A percentile compares a stretch with the other conserved stretches of the same genome.
These are phyloP conservation scores for Bruguiera parviflora DNA, from an alignment of 345 rosid species.

Conservation along the genomic window DNA sequence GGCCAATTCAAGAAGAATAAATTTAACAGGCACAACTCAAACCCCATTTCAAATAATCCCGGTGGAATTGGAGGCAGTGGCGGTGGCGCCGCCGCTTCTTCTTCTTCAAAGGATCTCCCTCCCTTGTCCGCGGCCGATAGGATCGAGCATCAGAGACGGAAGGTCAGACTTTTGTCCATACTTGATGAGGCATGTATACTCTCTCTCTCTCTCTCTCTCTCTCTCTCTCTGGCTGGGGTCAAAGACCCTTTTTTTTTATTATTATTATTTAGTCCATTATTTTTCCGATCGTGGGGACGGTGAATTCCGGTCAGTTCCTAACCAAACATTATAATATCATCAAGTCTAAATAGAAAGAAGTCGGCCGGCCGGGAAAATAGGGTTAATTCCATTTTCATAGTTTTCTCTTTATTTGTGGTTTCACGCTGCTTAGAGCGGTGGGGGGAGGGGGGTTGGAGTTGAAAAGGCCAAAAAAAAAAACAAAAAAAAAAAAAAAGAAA, in stretches of 20 bases:
- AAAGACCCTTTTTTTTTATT: conserved; percentile 17
- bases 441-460: conserved; percentile 17
- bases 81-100: conserved; percentile 31
- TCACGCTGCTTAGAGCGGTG: conserved; percentile 26
- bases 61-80: conserved; percentile 26
- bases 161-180: conserved; percentile 88
- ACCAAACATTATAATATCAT: conserved; percentile 13
- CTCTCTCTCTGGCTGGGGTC: conserved; percentile 18
- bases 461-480: neutral
- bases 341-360: conserved; percentile 26
- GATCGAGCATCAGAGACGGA: conserved; percentile 91
- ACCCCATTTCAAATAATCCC: conserved; percentile 56
- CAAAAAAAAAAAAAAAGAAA: conserved; percentile 12
- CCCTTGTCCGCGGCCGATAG: conserved; percentile 76
- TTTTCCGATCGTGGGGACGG: conserved; percentile 23
- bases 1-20: conserved; percentile 70
- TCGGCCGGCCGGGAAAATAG: conserved; percentile 61
- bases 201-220: conserved; percentile 16
- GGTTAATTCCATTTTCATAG: conserved; percentile 22
- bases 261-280: conserved; percentile 13
- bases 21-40: conserved; percentile 41
- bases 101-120: conserved; percentile 53
- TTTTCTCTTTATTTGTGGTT: conserved; percentile 37
- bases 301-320: conserved; percentile 14
- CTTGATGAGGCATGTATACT: conserved; percentile 94